Evolutionary conservation across 306 rosid species (phyloP), one percentile per base, ranked within the genome.

Genomic region (Neltuma alba): DNA sequence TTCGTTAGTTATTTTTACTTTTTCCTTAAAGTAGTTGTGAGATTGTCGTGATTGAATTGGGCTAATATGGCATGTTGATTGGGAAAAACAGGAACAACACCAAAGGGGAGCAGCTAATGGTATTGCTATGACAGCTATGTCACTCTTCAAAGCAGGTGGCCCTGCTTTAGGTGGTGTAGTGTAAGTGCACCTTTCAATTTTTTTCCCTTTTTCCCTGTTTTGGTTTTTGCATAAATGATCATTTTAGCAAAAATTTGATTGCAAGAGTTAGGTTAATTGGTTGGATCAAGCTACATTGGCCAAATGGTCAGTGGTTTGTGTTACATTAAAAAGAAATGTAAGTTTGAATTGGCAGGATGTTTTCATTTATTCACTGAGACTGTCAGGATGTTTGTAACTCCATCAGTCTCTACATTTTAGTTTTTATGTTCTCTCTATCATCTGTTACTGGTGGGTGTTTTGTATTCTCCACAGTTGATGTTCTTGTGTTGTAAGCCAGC

Each of bases 41-140:
- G 34, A 74, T 61, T 81, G 44, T 68, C 36, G 23, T 72, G 9
- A 57, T 58, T 20, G 47, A 74, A 45, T 20, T 77, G 64, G 20
- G 25, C 47, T 37, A 36, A 48, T 10, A 15, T 66, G 82, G 31
- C 74, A 62, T 70, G 30, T 63, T 87, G 16, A 76, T 72, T 80
- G 52, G 42, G 64, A 36, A 52, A 72, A 78, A 74, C 78, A 92
- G 99, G 91, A 85, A 63, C 99, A 94, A 87, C 79, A 84, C 50
- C 97, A 94, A 81, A 89, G 99, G 71, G 99, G 99, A 12, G 94
- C 94, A 25, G 97, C 97, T 37, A 94, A 94, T 85, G 99, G 99
- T 66, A 75, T 92, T 71, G 37, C 97, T 34, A 89, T 94, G 97
- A 86, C 99, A 15, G 85, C 70, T 34, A 86, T 89, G 95, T 94